A percentile compares a stretch with the other conserved stretches of the same genome.
These are phyloP conservation scores for Hypholoma sublateritium DNA, from an alignment of 768 basidiomycete species.

Conservation along the genomic window DNA sequence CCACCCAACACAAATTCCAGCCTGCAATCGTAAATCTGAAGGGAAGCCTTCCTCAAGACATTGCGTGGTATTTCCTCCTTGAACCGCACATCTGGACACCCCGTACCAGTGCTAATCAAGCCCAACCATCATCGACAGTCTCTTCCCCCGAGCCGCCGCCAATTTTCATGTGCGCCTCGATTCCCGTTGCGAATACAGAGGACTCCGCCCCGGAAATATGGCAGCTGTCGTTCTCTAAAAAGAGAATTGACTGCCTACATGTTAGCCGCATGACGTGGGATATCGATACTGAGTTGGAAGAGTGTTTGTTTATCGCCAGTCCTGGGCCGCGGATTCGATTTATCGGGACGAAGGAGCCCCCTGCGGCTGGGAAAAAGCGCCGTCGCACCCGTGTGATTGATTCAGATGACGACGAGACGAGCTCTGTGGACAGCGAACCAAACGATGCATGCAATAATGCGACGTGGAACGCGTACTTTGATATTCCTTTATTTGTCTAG, in stretches of 20 bases:
- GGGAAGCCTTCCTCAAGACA: no score
- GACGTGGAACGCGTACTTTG: neutral
- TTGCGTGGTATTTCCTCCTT: no score
- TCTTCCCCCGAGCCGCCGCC: neutral
- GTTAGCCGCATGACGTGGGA: constrained; percentile 15
- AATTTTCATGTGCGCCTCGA: constrained; percentile 22
- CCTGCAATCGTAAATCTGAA: no score
- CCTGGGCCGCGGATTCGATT: neutral
- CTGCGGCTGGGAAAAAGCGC: neutral
- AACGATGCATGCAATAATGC: neutral
- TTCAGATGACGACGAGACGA: neutral
- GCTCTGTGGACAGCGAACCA: neutral
- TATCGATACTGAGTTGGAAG: constrained; percentile 21
- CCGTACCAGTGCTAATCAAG: no score
- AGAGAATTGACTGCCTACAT: constrained; percentile 21
- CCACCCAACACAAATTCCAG: no score
- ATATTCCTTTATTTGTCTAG: neutral
- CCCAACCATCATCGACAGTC: no score
- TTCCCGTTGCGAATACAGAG: neutral
- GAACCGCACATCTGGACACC: no score
- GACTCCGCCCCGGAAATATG: constrained; percentile 21
- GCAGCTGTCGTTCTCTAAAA: constrained; percentile 21
- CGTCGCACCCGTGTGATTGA: neutral
- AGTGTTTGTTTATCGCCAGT: neutral
- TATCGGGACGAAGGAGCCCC: neutral